A percentile compares a stretch with the other conserved stretches of the same genome.
Conservation (phyloP, 2,329 filamentous ascomycete genomes). For the Cladosporium colombiae region DNA sequence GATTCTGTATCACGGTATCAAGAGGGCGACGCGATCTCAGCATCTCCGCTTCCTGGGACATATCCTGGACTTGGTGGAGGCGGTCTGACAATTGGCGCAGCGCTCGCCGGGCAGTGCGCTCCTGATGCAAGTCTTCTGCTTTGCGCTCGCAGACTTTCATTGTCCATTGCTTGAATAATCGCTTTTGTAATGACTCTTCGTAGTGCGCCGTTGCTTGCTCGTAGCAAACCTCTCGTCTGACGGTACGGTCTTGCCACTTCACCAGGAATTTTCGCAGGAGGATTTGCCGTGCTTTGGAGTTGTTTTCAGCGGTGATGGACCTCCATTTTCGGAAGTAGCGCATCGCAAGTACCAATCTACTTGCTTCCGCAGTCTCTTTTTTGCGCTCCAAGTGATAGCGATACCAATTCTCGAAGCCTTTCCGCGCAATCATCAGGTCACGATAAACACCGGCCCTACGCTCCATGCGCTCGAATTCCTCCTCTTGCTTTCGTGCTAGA, state of each 20-base stretch:
- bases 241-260: conserved; percentile 52
- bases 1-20: neutral
- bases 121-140: conserved; percentile 39
- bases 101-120: conserved; percentile 25
- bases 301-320: conserved; percentile 63
- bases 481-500: conserved; percentile 20
- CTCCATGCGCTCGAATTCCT: conserved; percentile 19
- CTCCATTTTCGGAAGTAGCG: conserved; percentile 71
- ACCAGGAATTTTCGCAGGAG: conserved; percentile 56
- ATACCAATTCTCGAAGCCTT: conserved; percentile 16
- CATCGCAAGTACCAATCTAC: conserved; percentile 56
- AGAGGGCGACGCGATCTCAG: conserved; percentile 6
- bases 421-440: conserved; percentile 11
- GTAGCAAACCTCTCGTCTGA: conserved; percentile 24
- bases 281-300: conserved; percentile 55
- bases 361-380: neutral
- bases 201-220: conserved; percentile 31
- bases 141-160: conserved; percentile 27
- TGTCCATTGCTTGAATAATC: conserved; percentile 16
- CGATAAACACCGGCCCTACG: conserved; percentile 22
- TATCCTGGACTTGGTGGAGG: conserved; percentile 16
- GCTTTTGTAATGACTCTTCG: conserved; percentile 30
- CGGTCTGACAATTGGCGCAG: conserved; percentile 8
- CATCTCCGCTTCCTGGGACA: conserved; percentile 19
- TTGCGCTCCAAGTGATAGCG: neutral